A percentile compares a stretch with the other conserved stretches of the same genome.
These are phyloP conservation scores for Oryza nivara DNA, from an alignment of 176 grass and related monocot species.

Conservation along the genomic window DNA sequence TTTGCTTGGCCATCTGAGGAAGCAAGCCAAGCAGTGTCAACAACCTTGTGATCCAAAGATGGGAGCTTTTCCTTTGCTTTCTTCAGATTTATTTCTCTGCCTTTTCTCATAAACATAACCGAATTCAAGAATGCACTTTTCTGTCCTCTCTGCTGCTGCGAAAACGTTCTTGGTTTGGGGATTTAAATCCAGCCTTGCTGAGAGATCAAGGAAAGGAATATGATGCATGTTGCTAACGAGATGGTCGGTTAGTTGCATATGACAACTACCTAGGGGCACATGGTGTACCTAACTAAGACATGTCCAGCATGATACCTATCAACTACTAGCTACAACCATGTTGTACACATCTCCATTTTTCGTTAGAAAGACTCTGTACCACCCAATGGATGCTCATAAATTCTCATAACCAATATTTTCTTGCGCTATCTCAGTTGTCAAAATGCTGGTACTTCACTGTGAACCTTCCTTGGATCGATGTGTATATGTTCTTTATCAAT, in stretches of 20 bases:
- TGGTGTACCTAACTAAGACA: conserved; percentile 24
- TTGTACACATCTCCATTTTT: background rate
- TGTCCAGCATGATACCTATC: conserved; percentile 21
- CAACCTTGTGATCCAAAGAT: background rate
- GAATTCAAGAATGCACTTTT: background rate
- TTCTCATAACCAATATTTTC: background rate
- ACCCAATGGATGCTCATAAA: background rate
- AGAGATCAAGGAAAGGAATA: conserved; percentile 34
- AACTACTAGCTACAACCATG: background rate
- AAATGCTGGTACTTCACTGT: too few species aligned
- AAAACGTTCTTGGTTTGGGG: conserved; percentile 15
- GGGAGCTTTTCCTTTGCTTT: background rate
- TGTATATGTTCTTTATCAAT: too few species aligned
- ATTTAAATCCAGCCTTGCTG: conserved; percentile 35
- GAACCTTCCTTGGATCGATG: too few species aligned
- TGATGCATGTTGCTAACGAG: conserved; percentile 30
- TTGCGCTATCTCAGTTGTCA: too few species aligned
- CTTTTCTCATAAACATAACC: background rate
- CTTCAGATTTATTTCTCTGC: conserved; percentile 3
- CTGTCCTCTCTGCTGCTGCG: background rate
- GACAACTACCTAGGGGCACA: conserved; percentile 24
- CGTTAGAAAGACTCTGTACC: background rate
- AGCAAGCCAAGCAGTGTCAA: conserved; percentile 2
- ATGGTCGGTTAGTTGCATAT: conserved; percentile 32
- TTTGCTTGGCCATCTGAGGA: conserved; percentile 4